These are phyloP conservation scores for Nothophytophthora sp. DNA, from an alignment of 352 stramenopile species.

Conservation along the genomic window DNA sequence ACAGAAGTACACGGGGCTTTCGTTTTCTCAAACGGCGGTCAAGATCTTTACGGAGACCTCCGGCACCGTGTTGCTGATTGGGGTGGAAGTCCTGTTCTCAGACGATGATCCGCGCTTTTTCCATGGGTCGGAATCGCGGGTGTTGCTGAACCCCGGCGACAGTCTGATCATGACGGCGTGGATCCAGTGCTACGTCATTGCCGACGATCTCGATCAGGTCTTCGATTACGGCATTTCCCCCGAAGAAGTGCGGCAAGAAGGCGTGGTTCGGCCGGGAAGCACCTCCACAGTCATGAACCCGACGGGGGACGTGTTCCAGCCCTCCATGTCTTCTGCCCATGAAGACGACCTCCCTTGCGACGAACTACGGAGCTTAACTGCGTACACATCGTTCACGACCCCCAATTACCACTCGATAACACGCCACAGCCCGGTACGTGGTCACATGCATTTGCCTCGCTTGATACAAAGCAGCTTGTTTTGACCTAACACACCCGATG, in stretches of 20 bases:
- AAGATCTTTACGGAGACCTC: conserved; percentile 70
- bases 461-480: too few species aligned
- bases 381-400: conserved; percentile 49
- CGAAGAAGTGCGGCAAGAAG: conserved; percentile 43
- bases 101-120: conserved; percentile 29
- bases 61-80: conserved; percentile 76
- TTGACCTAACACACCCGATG: too few species aligned
- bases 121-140: conserved; percentile 46
- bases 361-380: conserved; percentile 48
- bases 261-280: conserved; percentile 29
- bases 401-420: conserved; percentile 38
- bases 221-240: conserved; percentile 59
- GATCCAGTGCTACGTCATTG: conserved; percentile 88
- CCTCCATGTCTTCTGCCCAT: conserved; percentile 24
- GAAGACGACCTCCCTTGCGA: conserved; percentile 30
- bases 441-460: too few species aligned
- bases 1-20: conserved; percentile 70
- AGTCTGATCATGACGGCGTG: conserved; percentile 77
- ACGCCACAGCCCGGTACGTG: conserved; percentile 28
- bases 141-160: conserved; percentile 74
- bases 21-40: conserved; percentile 60
- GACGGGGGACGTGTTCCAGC: conserved; percentile 58
- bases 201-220: conserved; percentile 75
- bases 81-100: conserved; percentile 74
- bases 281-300: conserved; percentile 44